A percentile compares a stretch with the other conserved stretches of the same genome.
phyloP scores from a whole-genome alignment of 371 early-diverging fungal species.

The Blakeslea trispora region DNA sequence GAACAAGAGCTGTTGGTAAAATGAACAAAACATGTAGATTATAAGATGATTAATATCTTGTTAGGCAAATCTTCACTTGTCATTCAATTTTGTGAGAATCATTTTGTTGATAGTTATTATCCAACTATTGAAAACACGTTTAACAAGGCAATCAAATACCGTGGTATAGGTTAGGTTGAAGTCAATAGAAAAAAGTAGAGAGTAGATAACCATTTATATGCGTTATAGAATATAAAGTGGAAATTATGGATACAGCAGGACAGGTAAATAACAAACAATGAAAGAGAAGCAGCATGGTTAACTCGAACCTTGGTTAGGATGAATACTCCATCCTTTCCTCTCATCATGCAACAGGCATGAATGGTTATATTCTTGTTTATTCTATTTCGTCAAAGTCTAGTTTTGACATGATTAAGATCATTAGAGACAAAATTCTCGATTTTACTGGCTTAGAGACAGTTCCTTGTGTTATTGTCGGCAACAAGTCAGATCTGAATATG shows the following conservation, averaged over 20 bases:
- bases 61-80: constrained; percentile 89
- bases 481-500: constrained; percentile 85
- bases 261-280: too few species aligned
- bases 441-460: constrained; percentile 89
- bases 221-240: constrained; percentile 72
- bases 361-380: constrained; percentile 95
- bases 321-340: constrained; percentile 93
- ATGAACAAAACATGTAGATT: too few species aligned
- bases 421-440: constrained; percentile 95
- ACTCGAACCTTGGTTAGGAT: too few species aligned
- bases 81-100: constrained; percentile 91
- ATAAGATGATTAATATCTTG: constrained; percentile 65
- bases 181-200: constrained; percentile 70
- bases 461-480: constrained; percentile 92
- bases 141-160: constrained; percentile 80
- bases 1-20: constrained; percentile 86
- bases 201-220: too few species aligned
- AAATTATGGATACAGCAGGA: constrained; percentile 97
- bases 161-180: constrained; percentile 62
- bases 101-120: constrained; percentile 91
- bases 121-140: constrained; percentile 83
- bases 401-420: constrained; percentile 87
- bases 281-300: too few species aligned
- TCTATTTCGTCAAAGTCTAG: constrained; percentile 85
- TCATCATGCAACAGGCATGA: constrained; percentile 87